phyloP scores from a whole-genome alignment of 1,139 yeast species.

The Zygosaccharomyces sapae region DNA sequence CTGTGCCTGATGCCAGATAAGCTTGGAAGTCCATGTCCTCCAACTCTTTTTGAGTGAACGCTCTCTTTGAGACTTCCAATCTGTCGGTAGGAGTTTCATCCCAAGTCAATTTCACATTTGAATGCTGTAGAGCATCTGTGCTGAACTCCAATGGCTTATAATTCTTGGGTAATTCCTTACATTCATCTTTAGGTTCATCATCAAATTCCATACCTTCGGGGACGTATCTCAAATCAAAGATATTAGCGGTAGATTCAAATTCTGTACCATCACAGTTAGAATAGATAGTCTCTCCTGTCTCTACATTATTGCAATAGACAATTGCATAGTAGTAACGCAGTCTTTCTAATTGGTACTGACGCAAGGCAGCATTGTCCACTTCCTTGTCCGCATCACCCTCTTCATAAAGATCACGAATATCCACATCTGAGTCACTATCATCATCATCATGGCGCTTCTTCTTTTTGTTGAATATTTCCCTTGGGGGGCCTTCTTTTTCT shows the following conservation, averaged over 20 bases:
- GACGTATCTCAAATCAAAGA: conserved; percentile 84
- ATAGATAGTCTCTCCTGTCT: conserved; percentile 72
- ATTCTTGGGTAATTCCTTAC: conserved; percentile 66
- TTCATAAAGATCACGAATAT: conserved; percentile 64
- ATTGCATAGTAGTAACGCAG: conserved; percentile 88
- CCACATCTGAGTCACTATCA: conserved; percentile 47
- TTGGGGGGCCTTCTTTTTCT: conserved; percentile 89
- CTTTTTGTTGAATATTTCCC: conserved; percentile 61
- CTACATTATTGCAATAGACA: conserved; percentile 73
- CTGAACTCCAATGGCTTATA: conserved; percentile 83
- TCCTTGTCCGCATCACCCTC: conserved; percentile 70
- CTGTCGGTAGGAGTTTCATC: conserved; percentile 96
- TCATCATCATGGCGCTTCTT: conserved; percentile 44
- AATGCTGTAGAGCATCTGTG: conserved; percentile 90
- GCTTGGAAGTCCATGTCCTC: conserved; percentile 97
- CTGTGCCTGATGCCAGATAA: conserved; percentile 86
- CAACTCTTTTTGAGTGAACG: conserved; percentile 83
- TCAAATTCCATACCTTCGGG: conserved; percentile 90
- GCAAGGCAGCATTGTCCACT: conserved; percentile 59
- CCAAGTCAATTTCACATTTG: conserved; percentile 92
- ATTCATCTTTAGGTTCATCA: conserved; percentile 66
- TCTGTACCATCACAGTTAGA: conserved; percentile 91
- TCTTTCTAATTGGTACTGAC: conserved; percentile 84
- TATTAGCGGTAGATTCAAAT: conserved; percentile 91
- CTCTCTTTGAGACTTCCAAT: conserved; percentile 68